phyloP scores from a whole-genome alignment of 768 basidiomycete genomes.

The Amanita brunnescens region DNA sequence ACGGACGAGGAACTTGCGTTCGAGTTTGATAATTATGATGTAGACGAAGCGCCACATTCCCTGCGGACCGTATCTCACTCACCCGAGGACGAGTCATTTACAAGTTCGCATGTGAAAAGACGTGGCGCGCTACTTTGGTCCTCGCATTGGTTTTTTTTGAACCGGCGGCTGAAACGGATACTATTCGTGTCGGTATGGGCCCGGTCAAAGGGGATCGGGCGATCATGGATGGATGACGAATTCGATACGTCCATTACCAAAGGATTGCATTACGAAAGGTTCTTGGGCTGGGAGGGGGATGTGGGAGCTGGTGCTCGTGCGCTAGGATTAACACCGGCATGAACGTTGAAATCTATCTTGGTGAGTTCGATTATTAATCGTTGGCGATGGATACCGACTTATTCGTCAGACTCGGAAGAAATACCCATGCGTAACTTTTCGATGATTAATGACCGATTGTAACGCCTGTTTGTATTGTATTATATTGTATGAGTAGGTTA shows the following conservation, averaged over 20 bases:
- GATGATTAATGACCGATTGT: too few species aligned
- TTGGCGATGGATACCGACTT: not conserved
- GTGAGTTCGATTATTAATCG: not conserved
- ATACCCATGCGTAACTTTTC: too few species aligned
- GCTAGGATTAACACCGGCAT: slow-evolving; percentile 43
- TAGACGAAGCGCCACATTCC: slow-evolving; percentile 41
- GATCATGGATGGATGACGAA: slow-evolving; percentile 37
- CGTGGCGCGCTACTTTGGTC: slow-evolving; percentile 88
- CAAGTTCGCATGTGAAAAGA: slow-evolving; percentile 39
- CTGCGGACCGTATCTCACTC: slow-evolving; percentile 32
- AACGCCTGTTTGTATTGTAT: not conserved
- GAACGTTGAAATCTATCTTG: not conserved
- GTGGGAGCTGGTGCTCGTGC: slow-evolving; percentile 77
- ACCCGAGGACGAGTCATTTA: slow-evolving; percentile 29
- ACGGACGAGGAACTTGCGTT: slow-evolving; percentile 66
- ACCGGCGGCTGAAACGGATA: slow-evolving; percentile 85
- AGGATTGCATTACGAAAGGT: slow-evolving; percentile 46
- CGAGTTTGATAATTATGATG: slow-evolving; percentile 75
- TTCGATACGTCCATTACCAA: slow-evolving; percentile 17
- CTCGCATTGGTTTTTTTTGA: slow-evolving; percentile 95
- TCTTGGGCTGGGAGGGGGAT: slow-evolving; percentile 74
- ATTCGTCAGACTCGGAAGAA: not conserved
- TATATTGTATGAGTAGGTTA: not conserved
- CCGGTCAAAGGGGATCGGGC: slow-evolving; percentile 50
- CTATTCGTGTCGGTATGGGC: slow-evolving; percentile 93